These are phyloP conservation scores for Brasenia schreberi DNA, from an alignment of 164 flowering plant species.

Conservation along the genomic window DNA sequence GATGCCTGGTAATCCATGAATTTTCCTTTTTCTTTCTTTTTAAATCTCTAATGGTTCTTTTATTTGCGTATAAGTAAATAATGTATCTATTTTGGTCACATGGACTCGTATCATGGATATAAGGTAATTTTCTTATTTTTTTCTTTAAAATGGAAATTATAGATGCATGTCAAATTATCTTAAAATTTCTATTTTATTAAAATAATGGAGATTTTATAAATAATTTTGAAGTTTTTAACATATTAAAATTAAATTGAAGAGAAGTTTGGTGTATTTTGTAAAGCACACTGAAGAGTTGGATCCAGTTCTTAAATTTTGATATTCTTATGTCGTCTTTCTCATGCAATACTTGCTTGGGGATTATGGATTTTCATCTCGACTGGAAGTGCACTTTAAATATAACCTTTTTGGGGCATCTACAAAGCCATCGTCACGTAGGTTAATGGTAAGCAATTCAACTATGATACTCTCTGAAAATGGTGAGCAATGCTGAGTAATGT, in stretches of 20 bases:
- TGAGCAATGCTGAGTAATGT: constrained; percentile 10
- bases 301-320: background rate
- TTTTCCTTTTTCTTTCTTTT: too few species aligned
- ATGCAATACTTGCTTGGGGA: background rate
- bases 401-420: too few species aligned
- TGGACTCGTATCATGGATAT: constrained; percentile 54
- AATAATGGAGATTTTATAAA: background rate
- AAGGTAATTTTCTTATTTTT: constrained; percentile 13
- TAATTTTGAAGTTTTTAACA: too few species aligned
- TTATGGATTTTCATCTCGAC: background rate
- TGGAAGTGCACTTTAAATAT: too few species aligned
- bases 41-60: too few species aligned
- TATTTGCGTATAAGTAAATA: background rate
- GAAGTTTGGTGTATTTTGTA: too few species aligned
- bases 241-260: too few species aligned
- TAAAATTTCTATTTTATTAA: background rate
- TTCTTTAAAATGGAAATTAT: background rate
- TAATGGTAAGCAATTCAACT: constrained; percentile 13
- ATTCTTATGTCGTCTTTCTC: background rate
- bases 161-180: background rate
- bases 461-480: constrained; percentile 18
- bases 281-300: too few species aligned
- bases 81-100: too few species aligned
- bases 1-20: constrained; percentile 21
- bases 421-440: too few species aligned